These are phyloP conservation scores for Calonectria fujianensis DNA, from an alignment of 2,329 filamentous ascomycete species.

Conservation along the genomic window DNA sequence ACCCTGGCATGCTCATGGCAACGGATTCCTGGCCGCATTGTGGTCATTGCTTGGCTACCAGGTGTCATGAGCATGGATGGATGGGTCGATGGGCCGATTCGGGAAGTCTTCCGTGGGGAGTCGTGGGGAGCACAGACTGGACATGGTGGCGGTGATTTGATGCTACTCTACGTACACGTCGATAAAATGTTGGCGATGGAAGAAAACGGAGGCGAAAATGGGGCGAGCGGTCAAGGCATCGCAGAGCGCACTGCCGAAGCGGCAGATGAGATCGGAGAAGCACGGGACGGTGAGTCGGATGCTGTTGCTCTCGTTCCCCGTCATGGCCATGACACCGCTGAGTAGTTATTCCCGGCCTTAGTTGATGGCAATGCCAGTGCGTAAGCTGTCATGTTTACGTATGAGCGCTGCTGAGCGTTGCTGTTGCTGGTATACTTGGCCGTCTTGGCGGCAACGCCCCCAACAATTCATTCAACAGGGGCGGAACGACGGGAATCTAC, in stretches of 20 bases:
- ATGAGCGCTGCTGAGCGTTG: neutral
- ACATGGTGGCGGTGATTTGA: constrained; percentile 50
- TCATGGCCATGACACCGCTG: constrained; percentile 14
- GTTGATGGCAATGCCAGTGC: neutral
- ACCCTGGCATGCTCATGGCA: constrained; percentile 52
- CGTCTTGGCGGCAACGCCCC: constrained; percentile 16
- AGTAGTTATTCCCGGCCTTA: neutral
- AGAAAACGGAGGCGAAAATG: constrained; percentile 40
- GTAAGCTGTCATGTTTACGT: constrained; percentile 20
- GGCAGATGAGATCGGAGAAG: constrained; percentile 27
- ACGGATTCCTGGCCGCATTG: constrained; percentile 53
- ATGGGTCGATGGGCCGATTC: constrained; percentile 55
- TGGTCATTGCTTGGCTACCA: constrained; percentile 51
- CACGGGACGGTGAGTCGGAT: neutral
- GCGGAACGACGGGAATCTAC: constrained; percentile 19
- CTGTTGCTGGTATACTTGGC: constrained; percentile 21
- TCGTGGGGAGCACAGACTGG: constrained; percentile 54
- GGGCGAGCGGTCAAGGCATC: constrained; percentile 21
- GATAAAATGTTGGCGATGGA: constrained; percentile 37
- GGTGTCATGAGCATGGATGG: constrained; percentile 54
- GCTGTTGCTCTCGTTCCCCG: neutral
- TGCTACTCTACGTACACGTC: constrained; percentile 35
- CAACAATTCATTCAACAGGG: constrained; percentile 14
- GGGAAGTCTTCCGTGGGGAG: constrained; percentile 43
- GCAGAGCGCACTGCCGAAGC: constrained; percentile 15